phyloP scores from a whole-genome alignment of 176 grass and related monocot genomes.

The Melocanna baccifera region DNA sequence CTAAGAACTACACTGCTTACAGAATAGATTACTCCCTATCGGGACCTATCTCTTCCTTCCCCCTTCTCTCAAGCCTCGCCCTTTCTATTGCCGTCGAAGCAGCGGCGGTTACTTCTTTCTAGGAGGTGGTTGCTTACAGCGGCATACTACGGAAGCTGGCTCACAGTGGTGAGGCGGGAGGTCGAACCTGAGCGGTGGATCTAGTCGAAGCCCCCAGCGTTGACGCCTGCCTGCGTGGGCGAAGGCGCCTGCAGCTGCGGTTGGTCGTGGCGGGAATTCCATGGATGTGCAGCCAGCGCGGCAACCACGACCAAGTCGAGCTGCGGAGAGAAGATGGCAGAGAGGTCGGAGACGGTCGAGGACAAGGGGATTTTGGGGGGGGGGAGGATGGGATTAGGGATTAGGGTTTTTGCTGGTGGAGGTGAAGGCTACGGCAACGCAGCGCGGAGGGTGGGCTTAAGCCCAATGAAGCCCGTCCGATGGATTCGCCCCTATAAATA shows the following conservation, averaged over 20 bases:
- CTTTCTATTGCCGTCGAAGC: no score
- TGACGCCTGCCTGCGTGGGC: constrained; percentile 45
- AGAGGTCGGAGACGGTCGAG: constrained; percentile 54
- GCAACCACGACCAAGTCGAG: constrained; percentile 40
- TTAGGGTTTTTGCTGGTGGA: constrained; percentile 63
- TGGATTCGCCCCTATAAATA: no score
- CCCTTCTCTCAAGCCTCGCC: no score
- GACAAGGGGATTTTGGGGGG: constrained; percentile 62
- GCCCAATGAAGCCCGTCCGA: no score
- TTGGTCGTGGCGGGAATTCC: constrained; percentile 46
- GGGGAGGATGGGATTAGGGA: constrained; percentile 40
- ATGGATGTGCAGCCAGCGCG: constrained; percentile 6
- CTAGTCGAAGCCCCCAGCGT: constrained; percentile 32
- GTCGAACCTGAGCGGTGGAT: constrained; percentile 50
- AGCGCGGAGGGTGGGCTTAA: no score
- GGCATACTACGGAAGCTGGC: constrained; percentile 55
- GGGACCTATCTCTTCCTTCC: no score
- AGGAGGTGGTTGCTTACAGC: no score
- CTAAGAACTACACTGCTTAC: no score
- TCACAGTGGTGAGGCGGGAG: constrained; percentile 33
- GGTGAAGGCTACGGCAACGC: no score
- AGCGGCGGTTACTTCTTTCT: no score
- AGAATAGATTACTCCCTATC: no score
- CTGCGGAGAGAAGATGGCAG: constrained; percentile 56
- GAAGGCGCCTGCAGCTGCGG: constrained; percentile 58